A percentile compares a stretch with the other conserved stretches of the same genome.
Evolutionary conservation across 371 early-diverging fungal genomes (phyloP).

Genomic region (Apophysomyces variabilis): DNA sequence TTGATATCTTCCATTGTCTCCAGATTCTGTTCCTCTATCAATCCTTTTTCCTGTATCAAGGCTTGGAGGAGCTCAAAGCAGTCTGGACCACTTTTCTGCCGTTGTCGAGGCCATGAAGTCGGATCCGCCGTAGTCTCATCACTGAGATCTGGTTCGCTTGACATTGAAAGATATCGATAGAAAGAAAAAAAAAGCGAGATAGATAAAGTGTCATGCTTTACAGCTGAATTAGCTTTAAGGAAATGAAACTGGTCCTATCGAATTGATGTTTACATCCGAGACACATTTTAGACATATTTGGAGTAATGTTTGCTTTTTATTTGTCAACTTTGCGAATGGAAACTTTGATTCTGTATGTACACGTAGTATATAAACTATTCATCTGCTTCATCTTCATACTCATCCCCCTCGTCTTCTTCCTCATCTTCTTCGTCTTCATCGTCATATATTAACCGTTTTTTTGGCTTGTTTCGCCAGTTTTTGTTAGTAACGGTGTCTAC

Average conservation of each 20-base stretch:
- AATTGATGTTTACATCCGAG: neutral
- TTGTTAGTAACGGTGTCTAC: neutral
- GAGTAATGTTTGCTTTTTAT: neutral
- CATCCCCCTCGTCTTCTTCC: constrained; percentile 27
- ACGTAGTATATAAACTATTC: constrained; percentile 7
- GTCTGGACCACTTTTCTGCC: neutral
- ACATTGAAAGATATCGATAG: neutral
- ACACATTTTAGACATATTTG: constrained; percentile 4
- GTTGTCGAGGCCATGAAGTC: neutral
- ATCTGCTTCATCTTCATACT: constrained; percentile 3
- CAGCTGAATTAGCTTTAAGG: neutral
- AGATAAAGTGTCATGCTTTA: neutral
- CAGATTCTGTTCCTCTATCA: neutral
- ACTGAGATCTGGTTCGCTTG: neutral
- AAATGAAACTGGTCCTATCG: constrained; percentile 16
- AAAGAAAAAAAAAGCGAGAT: constrained; percentile 7
- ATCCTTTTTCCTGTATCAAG: neutral
- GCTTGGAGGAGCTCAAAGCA: neutral
- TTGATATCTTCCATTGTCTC: neutral
- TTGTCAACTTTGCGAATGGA: neutral
- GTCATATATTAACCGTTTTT: constrained; percentile 26
- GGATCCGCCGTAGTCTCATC: neutral
- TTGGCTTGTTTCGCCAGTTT: constrained; percentile 27
- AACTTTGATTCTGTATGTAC: neutral
- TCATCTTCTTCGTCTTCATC: constrained; percentile 45